Evolutionary conservation across 2,329 filamentous ascomycete genomes (phyloP), one percentile per base, ranked within the genome.

Genomic region (Raffaelea arxii): DNA sequence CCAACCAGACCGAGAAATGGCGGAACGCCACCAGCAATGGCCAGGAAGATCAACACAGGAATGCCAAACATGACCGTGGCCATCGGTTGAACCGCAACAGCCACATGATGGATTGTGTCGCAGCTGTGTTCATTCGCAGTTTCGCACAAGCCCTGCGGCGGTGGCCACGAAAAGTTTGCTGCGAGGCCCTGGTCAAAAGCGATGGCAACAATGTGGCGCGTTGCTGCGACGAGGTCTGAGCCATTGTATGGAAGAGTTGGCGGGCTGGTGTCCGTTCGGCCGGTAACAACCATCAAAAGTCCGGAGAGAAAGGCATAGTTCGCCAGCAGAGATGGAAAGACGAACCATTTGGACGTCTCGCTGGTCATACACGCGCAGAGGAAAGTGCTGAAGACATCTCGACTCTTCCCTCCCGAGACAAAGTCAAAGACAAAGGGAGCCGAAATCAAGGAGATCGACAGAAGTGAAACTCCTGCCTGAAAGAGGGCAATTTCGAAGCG

Each of bases 221-320:
- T 41, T 2, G 38, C 16, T 10, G 32, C 24, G 12, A 47, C 32
- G 19, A 30, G 9, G 14, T 24, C 19, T 10, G 40, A 32, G 27
- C 18, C 24, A 9, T 25, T 27, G 5, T 35, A 14, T 18, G 12
- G 23, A 19, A 24, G n/a, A 9, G n/a, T n/a, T n/a, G n/a, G n/a
- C n/a, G n/a, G n/a, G n/a, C 14, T n/a, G 27, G 5, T n/a, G 21
- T 25, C 21, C 1, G 32, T 10, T 36, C 39, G 14, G 25, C 39
- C n/a, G 25, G 32, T 24, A 27, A 46, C n/a, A 6, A 46, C 46
- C 6, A 49, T 27, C 25, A 50, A 21, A 7, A 49, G 25, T 2
- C 50, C 50, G 23, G 40, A 21, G 1, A 48, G 22, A 35, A 47
- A 52, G 11, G 50, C 50, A 30, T 48, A 48, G 38, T 52, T 50